These are phyloP conservation scores for Chaetothyriales sp. DNA, from an alignment of 2,329 filamentous ascomycete genomes.

Conservation along the genomic window DNA sequence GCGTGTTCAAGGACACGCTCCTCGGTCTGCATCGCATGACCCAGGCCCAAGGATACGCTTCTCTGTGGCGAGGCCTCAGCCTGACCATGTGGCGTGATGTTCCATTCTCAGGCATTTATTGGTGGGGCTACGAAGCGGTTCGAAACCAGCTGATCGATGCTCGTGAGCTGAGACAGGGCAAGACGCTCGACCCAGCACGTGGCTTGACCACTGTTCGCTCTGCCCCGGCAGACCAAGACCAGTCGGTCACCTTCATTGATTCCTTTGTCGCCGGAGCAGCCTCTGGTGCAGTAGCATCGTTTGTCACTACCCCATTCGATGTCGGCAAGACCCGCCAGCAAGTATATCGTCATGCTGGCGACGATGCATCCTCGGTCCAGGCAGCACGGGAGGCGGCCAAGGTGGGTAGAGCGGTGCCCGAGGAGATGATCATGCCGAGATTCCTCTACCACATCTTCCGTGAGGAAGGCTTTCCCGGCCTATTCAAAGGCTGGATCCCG, in stretches of 20 bases:
- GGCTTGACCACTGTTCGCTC: conserved; percentile 29
- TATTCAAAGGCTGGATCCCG: conserved; percentile 87
- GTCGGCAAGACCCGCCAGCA: conserved; percentile 95
- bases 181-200: conserved; percentile 27
- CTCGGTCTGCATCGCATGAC: conserved; percentile 69
- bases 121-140: conserved; percentile 90
- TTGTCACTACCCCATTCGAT: conserved; percentile 89
- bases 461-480: conserved; percentile 63
- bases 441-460: conserved; percentile 86
- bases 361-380: conserved; percentile 20
- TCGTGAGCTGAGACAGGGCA: conserved; percentile 40
- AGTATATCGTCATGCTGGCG: conserved; percentile 51
- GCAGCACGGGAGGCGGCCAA: conserved; percentile 10
- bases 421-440: conserved; percentile 63
- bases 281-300: conserved; percentile 71
- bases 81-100: conserved; percentile 94
- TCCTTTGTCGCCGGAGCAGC: conserved; percentile 76
- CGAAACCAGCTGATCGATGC: conserved; percentile 57
- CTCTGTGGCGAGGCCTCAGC: conserved; percentile 79
- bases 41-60: conserved; percentile 56
- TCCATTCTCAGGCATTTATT: conserved; percentile 92
- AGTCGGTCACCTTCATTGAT: conserved; percentile 66
- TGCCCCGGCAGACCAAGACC: conserved; percentile 52
- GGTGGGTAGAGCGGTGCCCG: conserved; percentile 37
- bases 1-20: conserved; percentile 65